phyloP scores from a whole-genome alignment of 164 flowering plant species.

The Warburgia ugandensis region DNA sequence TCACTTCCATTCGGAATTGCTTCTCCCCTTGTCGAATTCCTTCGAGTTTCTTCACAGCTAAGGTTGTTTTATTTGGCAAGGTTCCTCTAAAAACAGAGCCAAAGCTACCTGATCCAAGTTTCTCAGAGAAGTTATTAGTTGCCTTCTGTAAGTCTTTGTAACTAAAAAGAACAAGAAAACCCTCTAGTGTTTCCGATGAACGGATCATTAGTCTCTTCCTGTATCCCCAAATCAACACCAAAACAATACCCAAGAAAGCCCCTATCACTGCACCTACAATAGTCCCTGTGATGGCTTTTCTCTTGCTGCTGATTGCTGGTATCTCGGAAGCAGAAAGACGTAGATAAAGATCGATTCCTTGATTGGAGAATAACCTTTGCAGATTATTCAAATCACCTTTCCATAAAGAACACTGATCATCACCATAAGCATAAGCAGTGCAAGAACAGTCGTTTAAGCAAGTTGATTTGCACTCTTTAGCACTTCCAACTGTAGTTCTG shows the following conservation, averaged over 20 bases:
- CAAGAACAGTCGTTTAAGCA: slow-evolving; percentile 19
- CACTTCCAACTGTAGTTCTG: background rate
- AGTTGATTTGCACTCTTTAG: slow-evolving; percentile 8
- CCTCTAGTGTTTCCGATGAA: slow-evolving; percentile 18
- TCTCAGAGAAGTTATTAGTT: slow-evolving; percentile 48
- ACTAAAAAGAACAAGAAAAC: slow-evolving; percentile 28
- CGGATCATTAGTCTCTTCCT: slow-evolving; percentile 7
- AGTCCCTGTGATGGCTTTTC: slow-evolving; percentile 8
- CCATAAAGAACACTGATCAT: slow-evolving; percentile 12
- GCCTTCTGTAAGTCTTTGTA: slow-evolving; percentile 33
- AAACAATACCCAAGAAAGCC: slow-evolving; percentile 8
- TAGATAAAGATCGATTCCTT: background rate
- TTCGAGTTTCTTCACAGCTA: slow-evolving; percentile 50
- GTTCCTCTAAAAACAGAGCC: slow-evolving; percentile 50
- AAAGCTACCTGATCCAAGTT: slow-evolving; percentile 50
- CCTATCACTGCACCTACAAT: slow-evolving; percentile 19
- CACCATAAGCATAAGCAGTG: slow-evolving; percentile 16
- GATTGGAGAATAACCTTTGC: background rate
- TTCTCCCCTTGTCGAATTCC: slow-evolving; percentile 45
- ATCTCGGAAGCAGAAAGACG: slow-evolving; percentile 9
- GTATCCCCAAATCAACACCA: slow-evolving; percentile 11
- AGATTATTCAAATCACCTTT: slow-evolving; percentile 6
- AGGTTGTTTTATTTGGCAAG: slow-evolving; percentile 24
- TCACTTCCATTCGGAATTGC: slow-evolving; percentile 55
- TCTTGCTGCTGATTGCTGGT: background rate